A percentile compares a stretch with the other conserved stretches of the same genome.
These are phyloP conservation scores for Tubosaeta brunneosetosa DNA, from an alignment of 768 basidiomycete species.

Conservation along the genomic window DNA sequence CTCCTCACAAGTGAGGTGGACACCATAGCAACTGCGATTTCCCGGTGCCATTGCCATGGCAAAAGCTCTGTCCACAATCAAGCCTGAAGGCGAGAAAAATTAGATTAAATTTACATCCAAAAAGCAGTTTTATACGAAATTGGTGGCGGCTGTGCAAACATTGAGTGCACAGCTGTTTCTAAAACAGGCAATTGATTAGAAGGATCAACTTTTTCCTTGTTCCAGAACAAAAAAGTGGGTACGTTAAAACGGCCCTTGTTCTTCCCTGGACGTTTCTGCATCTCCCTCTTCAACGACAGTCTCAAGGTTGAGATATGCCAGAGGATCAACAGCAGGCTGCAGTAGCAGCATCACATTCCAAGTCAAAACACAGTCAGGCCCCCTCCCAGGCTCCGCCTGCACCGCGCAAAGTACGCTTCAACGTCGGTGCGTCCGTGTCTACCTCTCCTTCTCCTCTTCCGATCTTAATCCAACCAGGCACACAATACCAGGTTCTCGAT, in stretches of 20 bases:
- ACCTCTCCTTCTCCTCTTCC: not conserved
- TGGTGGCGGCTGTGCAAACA: not conserved
- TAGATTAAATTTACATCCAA: not conserved
- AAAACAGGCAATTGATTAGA: not conserved
- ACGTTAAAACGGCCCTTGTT: conserved; percentile 12
- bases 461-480: conserved; percentile 38
- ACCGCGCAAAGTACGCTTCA: conserved; percentile 84
- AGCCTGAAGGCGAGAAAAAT: not conserved
- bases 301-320: conserved; percentile 21
- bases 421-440: conserved; percentile 52
- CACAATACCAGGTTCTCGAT: conserved; percentile 80
- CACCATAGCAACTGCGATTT: not conserved
- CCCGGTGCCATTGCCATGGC: not conserved
- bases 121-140: conserved; percentile 6
- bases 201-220: conserved; percentile 13
- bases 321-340: conserved; percentile 19
- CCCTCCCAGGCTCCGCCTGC: conserved; percentile 46
- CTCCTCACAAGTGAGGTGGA: not conserved
- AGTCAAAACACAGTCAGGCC: conserved; percentile 45
- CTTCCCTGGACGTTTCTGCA: conserved; percentile 5
- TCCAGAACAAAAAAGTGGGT: conserved; percentile 18
- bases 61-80: not conserved
- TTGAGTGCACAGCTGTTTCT: not conserved
- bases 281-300: not conserved
- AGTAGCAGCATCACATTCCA: conserved; percentile 23